Evolutionary conservation across 1,139 yeast species (phyloP), one percentile per base, ranked within the genome.

Genomic region (Candida pseudocylindracea): DNA sequence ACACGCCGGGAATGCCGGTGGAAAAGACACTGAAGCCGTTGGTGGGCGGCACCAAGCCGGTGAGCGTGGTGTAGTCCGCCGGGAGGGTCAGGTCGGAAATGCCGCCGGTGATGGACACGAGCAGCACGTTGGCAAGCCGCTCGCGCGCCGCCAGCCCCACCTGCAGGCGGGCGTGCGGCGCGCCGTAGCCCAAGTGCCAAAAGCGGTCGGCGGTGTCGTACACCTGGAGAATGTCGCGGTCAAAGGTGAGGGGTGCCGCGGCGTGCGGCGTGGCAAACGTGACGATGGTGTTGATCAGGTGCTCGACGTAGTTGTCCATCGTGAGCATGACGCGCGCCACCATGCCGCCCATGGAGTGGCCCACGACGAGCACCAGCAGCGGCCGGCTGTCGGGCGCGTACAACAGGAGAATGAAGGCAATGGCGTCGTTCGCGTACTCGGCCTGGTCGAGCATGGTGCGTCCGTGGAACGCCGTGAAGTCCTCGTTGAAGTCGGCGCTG

Each of bases 291-390:
- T 81, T 81, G 12, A 91, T 67, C 1, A 93, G 74, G 12, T 63
- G 67, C 2, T 66, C 66, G 1, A 57, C 45, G 47, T 81, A 85
- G 44, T 81, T 83, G 1, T 85, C 80, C 36, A 88, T 52, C 0
- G 88, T 72, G 10, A 79, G 57, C 69, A 81, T 67, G 1, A 78
- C 72, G 36, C 95, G 57, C 4, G 93, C 75, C 2, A 85, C 95
- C 12, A 85, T 68, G 3, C 96, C 96, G 28, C 96, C 96, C 96
- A 85, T 85, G 1, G 98, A 88, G 53, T 91, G 99, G 2, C 83
- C 95, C 4, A 91, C 46, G 0, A 91, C 47, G 1, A 85, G 67
- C 5, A 91, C 93, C 0, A 93, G 74, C 27, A 54, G 54, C 0
- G 93, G 93, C 10, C 55, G 57, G 28, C 43, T 36, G 30, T 39